Conservation (phyloP, 805 yeast genomes). For the Saccharomycopsis fodiens region DNA sequence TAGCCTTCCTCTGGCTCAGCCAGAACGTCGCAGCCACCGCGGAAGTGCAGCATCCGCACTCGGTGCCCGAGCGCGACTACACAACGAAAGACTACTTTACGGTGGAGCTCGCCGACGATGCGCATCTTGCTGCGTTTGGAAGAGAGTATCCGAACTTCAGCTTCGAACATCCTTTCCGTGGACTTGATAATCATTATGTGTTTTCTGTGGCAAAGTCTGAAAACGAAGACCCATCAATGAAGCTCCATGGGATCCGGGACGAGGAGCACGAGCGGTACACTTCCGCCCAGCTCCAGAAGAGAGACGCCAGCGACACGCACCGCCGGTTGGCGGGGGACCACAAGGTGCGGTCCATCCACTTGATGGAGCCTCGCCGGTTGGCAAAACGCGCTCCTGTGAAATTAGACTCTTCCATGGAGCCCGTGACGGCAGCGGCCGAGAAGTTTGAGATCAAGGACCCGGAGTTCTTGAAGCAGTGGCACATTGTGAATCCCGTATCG, state of each 20-base stretch:
- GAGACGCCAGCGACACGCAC: constrained; percentile 14
- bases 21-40: not conserved
- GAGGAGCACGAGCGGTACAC: constrained; percentile 19
- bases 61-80: constrained; percentile 43
- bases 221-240: constrained; percentile 17
- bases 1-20: not conserved
- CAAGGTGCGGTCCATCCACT: constrained; percentile 42
- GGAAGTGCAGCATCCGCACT: constrained; percentile 1
- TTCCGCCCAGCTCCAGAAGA: constrained; percentile 5
- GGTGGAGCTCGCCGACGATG: constrained; percentile 39
- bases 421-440: constrained; percentile 39
- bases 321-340: constrained; percentile 20
- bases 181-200: constrained; percentile 55
- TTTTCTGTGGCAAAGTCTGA: constrained; percentile 43
- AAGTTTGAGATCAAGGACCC: constrained; percentile 73
- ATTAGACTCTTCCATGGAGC: constrained; percentile 36
- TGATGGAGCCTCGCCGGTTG: constrained; percentile 47
- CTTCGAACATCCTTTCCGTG: constrained; percentile 60
- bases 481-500: constrained; percentile 61
- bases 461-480: constrained; percentile 83
- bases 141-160: constrained; percentile 36
- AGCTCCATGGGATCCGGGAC: constrained; percentile 14
- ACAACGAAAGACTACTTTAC: constrained; percentile 49
- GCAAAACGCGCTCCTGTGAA: constrained; percentile 44
- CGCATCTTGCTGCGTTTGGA: constrained; percentile 30